phyloP scores from a whole-genome alignment of 164 flowering plant genomes.

The Stephania japonica region DNA sequence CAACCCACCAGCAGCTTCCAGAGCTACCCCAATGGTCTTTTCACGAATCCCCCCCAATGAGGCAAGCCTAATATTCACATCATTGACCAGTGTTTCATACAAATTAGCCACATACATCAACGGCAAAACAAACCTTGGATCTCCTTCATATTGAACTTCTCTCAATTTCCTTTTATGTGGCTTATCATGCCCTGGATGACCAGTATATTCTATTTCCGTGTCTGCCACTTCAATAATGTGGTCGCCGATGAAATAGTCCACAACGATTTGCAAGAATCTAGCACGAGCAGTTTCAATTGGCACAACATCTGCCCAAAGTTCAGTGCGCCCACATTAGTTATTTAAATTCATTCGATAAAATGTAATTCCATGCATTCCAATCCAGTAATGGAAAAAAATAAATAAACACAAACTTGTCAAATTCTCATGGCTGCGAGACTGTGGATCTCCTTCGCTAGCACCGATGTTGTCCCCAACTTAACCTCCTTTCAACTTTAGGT shows the following conservation, averaged over 20 bases:
- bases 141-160: conserved; percentile 83
- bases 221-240: conserved; percentile 64
- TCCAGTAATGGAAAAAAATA: neutral
- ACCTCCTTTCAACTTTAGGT: too few species aligned
- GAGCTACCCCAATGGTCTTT: conserved; percentile 93
- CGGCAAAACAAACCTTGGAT: conserved; percentile 82
- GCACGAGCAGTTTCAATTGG: conserved; percentile 95
- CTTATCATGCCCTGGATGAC: conserved; percentile 61
- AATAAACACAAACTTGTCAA: conserved; percentile 2
- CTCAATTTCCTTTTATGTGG: conserved; percentile 58
- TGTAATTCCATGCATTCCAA: neutral
- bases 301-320: conserved; percentile 48
- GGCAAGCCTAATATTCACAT: conserved; percentile 72
- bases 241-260: conserved; percentile 66
- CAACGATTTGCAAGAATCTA: conserved; percentile 77
- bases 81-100: conserved; percentile 76
- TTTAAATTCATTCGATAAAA: conserved; percentile 7
- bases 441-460: too few species aligned
- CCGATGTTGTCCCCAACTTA: too few species aligned
- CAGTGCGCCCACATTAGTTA: conserved; percentile 9
- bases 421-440: too few species aligned
- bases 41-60: conserved; percentile 78
- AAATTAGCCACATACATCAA: conserved; percentile 96
- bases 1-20: conserved; percentile 98
- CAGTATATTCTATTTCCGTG: conserved; percentile 42